Evolutionary conservation across 306 rosid genomes (phyloP).

Genomic region (Luffa acutangula): DNA sequence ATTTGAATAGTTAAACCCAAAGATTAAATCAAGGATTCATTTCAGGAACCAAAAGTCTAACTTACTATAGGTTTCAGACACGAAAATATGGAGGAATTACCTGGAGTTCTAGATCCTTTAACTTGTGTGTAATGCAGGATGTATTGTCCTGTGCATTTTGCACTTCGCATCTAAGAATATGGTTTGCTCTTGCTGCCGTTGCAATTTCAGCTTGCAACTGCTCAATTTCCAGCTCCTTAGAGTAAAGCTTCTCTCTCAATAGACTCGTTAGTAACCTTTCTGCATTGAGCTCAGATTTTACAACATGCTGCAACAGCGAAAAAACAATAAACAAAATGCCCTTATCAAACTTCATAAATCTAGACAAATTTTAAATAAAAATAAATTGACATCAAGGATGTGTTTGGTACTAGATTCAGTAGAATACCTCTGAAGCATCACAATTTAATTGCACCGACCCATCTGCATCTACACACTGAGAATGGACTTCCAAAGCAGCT

Average conservation of each 20-base stretch:
- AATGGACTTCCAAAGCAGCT: conserved; percentile 26
- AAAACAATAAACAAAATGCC: background rate
- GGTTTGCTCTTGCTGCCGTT: conserved; percentile 81
- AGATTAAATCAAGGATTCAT: background rate
- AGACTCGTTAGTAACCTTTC: conserved; percentile 66
- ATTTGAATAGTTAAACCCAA: background rate
- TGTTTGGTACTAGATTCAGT: background rate
- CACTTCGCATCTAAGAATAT: conserved; percentile 70
- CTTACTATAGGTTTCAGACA: background rate
- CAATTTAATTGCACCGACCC: conserved; percentile 30
- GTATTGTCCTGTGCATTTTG: conserved; percentile 63
- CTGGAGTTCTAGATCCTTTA: conserved; percentile 81
- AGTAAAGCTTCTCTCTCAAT: conserved; percentile 69
- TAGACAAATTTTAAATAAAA: background rate
- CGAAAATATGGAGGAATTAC: conserved; percentile 20
- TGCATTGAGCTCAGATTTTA: conserved; percentile 61
- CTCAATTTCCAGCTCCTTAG: conserved; percentile 80
- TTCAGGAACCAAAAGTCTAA: background rate
- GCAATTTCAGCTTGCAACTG: conserved; percentile 89
- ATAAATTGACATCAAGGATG: background rate
- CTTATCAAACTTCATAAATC: background rate
- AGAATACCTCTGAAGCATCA: conserved; percentile 48
- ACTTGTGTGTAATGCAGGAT: conserved; percentile 56
- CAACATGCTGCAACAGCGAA: conserved; percentile 30
- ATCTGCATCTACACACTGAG: conserved; percentile 28